These are phyloP conservation scores for Cyberlindnera samutprakarnensis DNA, from an alignment of 805 yeast species.

Conservation along the genomic window DNA sequence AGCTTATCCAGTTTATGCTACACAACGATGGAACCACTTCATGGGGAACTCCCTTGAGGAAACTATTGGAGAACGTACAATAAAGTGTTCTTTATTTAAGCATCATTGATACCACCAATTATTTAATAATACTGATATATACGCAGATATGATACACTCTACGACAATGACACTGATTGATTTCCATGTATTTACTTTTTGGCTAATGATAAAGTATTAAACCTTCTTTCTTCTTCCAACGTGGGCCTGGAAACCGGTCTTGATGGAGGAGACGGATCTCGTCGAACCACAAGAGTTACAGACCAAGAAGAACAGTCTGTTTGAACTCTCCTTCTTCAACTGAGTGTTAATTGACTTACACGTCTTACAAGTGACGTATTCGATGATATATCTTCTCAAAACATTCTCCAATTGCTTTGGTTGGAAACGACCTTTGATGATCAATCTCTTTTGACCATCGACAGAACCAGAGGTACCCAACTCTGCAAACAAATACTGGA, in stretches of 20 bases:
- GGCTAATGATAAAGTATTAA: too few species aligned
- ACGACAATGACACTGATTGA: too few species aligned
- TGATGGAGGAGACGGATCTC: conserved; percentile 92
- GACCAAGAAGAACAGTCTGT: conserved; percentile 94
- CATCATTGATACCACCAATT: too few species aligned
- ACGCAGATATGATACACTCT: too few species aligned
- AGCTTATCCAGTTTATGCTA: conserved; percentile 46
- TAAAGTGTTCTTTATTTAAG: neutral
- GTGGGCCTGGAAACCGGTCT: conserved; percentile 99
- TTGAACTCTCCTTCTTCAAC: conserved; percentile 89
- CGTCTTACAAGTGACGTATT: conserved; percentile 97
- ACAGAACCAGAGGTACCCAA: conserved; percentile 99
- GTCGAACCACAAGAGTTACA: conserved; percentile 98
- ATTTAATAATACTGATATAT: too few species aligned
- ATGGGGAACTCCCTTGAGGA: conserved; percentile 67
- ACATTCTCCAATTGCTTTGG: conserved; percentile 97
- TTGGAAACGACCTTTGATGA: conserved; percentile 96
- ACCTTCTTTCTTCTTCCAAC: conserved; percentile 81
- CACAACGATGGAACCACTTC: conserved; percentile 44
- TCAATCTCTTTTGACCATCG: conserved; percentile 95
- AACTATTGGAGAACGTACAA: conserved; percentile 35
- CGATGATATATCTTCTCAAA: conserved; percentile 91
- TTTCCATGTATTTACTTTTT: too few species aligned
- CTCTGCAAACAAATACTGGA: conserved; percentile 95
- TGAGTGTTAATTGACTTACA: conserved; percentile 97